phyloP scores from a whole-genome alignment of 2,329 filamentous ascomycete species.

The Rugonectria rugulosa region DNA sequence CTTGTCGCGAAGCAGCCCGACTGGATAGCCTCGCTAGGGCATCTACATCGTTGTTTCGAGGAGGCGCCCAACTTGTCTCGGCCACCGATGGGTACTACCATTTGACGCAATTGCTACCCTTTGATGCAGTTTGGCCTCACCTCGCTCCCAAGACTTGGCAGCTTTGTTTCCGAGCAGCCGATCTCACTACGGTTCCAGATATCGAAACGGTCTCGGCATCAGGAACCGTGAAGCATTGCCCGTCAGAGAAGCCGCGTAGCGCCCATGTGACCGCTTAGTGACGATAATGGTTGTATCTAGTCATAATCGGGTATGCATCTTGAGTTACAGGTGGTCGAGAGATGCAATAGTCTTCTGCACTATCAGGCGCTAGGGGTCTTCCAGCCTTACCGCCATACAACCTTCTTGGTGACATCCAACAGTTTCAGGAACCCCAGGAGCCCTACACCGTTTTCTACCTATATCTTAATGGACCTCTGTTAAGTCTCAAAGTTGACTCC shows the following conservation, averaged over 20 bases:
- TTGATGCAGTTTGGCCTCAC: conserved; percentile 9
- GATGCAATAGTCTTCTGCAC: conserved; percentile 12
- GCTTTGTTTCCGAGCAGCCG: conserved; percentile 16
- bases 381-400: conserved; percentile 4
- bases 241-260: conserved; percentile 2
- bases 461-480: not conserved
- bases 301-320: not conserved
- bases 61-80: conserved; percentile 12
- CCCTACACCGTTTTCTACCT: not conserved
- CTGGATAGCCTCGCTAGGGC: not conserved
- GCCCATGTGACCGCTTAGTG: conserved; percentile 1
- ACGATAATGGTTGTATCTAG: not conserved
- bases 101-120: conserved; percentile 5
- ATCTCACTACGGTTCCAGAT: conserved; percentile 17
- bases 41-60: conserved; percentile 9
- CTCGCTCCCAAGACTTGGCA: conserved; percentile 6
- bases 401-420: not conserved
- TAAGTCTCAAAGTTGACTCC: not conserved
- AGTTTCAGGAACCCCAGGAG: conserved; percentile 13
- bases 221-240: conserved; percentile 13
- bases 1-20: not conserved
- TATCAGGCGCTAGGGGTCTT: not conserved
- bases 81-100: conserved; percentile 7
- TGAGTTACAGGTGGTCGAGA: not conserved
- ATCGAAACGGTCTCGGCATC: conserved; percentile 10